phyloP scores from a whole-genome alignment of 2,329 filamentous ascomycete species.

The Paecilomyces sp. region DNA sequence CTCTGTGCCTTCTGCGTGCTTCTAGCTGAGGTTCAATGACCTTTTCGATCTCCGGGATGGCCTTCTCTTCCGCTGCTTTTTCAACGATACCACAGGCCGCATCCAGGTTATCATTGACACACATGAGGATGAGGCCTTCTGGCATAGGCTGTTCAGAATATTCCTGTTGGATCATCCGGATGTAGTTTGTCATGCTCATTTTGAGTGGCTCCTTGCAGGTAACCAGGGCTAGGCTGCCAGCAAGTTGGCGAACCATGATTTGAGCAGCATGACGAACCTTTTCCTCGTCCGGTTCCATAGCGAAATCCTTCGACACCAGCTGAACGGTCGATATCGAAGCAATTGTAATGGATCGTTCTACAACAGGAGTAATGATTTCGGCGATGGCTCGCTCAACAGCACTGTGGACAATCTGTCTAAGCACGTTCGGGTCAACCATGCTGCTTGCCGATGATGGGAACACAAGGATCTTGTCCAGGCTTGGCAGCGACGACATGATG shows the following conservation, averaged over 20 bases:
- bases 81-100: constrained; percentile 90
- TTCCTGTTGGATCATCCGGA: constrained; percentile 70
- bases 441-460: constrained; percentile 73
- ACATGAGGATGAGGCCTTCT: constrained; percentile 95
- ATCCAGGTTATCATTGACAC: constrained; percentile 95
- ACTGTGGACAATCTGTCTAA: constrained; percentile 68
- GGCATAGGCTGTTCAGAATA: constrained; percentile 66
- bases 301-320: constrained; percentile 93
- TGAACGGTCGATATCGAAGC: constrained; percentile 94
- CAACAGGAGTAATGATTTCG: constrained; percentile 95
- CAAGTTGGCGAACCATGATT: constrained; percentile 90
- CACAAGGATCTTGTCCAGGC: constrained; percentile 69
- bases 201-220: constrained; percentile 95
- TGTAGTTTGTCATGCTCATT: constrained; percentile 96
- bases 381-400: constrained; percentile 85
- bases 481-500: constrained; percentile 74
- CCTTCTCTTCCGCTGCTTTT: constrained; percentile 88
- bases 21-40: constrained; percentile 79
- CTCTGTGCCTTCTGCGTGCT: constrained; percentile 66
- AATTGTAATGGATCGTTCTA: constrained; percentile 95
- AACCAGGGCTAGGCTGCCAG: constrained; percentile 89
- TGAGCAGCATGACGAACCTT: constrained; percentile 79
- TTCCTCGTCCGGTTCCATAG: constrained; percentile 83
- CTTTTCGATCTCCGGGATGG: constrained; percentile 88
- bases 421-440: constrained; percentile 62